A percentile compares a stretch with the other conserved stretches of the same genome.
These are phyloP conservation scores for Backusella tarrabulga DNA, from an alignment of 192 early-diverging fungal species.

Conservation along the genomic window DNA sequence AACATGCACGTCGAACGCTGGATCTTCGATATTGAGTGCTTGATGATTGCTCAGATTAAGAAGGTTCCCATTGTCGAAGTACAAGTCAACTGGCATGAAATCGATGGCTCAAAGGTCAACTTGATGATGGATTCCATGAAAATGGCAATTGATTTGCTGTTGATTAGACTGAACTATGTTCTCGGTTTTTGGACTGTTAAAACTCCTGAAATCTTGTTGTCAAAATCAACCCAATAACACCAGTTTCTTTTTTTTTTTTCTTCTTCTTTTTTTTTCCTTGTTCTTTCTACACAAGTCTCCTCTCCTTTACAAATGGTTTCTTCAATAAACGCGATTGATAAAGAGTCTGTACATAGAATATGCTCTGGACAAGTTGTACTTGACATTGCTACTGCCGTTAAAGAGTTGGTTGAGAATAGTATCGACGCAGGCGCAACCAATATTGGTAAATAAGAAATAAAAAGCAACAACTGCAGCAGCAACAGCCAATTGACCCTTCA, in stretches of 20 bases:
- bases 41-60: conserved; percentile 76
- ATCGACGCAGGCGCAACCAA: conserved; percentile 83
- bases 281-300: background rate
- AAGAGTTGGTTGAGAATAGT: conserved; percentile 95
- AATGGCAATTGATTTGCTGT: conserved; percentile 88
- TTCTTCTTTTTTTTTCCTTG: background rate
- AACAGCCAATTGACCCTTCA: background rate
- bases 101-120: conserved; percentile 92
- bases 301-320: conserved; percentile 11
- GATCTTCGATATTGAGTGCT: conserved; percentile 97
- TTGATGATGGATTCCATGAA: conserved; percentile 83
- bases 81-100: conserved; percentile 94
- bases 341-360: conserved; percentile 68
- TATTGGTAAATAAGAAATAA: conserved; percentile 47
- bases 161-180: conserved; percentile 84
- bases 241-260: background rate
- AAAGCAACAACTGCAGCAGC: no score
- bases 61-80: conserved; percentile 84
- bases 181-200: conserved; percentile 70
- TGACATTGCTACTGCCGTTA: conserved; percentile 80
- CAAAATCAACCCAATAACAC: background rate
- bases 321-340: conserved; percentile 50
- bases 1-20: conserved; percentile 95
- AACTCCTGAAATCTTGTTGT: background rate
- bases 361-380: conserved; percentile 90